Conservation (phyloP, 352 stramenopile genomes). For the Achlya hypogyna region DNA sequence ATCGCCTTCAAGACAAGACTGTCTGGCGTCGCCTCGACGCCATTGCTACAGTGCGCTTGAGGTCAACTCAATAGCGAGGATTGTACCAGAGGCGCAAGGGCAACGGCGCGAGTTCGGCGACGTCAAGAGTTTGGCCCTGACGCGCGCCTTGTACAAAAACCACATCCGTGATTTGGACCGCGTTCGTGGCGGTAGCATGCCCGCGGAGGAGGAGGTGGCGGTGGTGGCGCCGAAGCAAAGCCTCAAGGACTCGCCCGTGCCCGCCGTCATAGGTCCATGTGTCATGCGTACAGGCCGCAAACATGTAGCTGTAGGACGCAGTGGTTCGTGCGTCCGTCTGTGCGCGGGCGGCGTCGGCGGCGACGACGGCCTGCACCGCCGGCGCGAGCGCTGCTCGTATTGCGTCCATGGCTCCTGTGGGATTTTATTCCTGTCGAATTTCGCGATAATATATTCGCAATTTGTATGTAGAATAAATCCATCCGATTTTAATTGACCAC, state of each 20-base stretch:
- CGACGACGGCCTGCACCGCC: neutral
- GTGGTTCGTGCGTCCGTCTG: neutral
- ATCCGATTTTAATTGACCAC: neutral
- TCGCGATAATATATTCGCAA: too few species aligned
- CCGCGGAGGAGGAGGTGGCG: neutral
- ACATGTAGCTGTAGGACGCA: neutral
- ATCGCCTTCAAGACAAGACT: neutral
- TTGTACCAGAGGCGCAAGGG: neutral
- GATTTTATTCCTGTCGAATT: neutral
- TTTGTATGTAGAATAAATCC: neutral
- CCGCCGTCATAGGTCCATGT: neutral
- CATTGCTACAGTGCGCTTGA: neutral
- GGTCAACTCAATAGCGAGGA: neutral
- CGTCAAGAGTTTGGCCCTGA: neutral
- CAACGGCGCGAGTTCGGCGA: neutral
- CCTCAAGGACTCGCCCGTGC: neutral
- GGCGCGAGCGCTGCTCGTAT: neutral
- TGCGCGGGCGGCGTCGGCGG: neutral
- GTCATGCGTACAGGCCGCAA: neutral
- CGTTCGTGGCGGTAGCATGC: neutral
- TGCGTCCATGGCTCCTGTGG: neutral
- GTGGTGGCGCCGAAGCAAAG: slow-evolving; percentile 7
- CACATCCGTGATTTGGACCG: neutral
- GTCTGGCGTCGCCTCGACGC: neutral
- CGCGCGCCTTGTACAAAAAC: neutral